Evolutionary conservation across 306 rosid species (phyloP).

Genomic region (Cucurbita maxima): DNA sequence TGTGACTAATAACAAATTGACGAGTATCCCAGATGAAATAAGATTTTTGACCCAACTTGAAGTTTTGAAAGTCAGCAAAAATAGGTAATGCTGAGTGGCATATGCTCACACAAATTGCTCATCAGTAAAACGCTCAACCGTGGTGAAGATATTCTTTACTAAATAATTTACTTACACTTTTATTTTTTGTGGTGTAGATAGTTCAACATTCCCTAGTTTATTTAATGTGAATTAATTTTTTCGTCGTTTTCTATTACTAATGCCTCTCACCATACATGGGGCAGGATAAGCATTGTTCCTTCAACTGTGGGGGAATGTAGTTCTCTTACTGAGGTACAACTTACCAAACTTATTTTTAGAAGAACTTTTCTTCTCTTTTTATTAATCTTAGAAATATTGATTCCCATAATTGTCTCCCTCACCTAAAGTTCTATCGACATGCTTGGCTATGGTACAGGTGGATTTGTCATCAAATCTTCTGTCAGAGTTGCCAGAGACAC

Average conservation of each 20-base stretch:
- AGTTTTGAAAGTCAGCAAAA: conserved; percentile 49
- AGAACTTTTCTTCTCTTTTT: not conserved
- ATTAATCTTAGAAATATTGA: not conserved
- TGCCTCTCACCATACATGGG: conserved; percentile 2
- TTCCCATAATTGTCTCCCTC: not conserved
- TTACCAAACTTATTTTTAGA: not conserved
- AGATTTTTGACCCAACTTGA: conserved; percentile 47
- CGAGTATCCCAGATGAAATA: conserved; percentile 56
- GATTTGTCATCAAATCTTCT: conserved; percentile 75
- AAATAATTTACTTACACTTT: too few relatives aligned
- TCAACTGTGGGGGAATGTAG: conserved; percentile 44
- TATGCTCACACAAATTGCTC: not conserved
- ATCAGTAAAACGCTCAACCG: not conserved
- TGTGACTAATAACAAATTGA: conserved; percentile 55
- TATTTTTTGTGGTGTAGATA: too few relatives aligned
- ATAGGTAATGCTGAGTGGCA: conserved; percentile 38
- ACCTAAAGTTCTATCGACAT: not conserved
- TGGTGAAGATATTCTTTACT: not conserved
- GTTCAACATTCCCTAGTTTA: too few relatives aligned
- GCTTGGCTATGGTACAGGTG: conserved; percentile 30
- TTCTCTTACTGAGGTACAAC: conserved; percentile 70
- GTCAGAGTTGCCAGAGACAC: conserved; percentile 59
- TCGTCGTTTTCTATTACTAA: not conserved
- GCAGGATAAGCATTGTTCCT: conserved; percentile 51
- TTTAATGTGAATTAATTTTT: not conserved